Base-by-base conservation (phyloP, 495 filamentous ascomycete species). In the Endocarpon pusillum region DNA sequence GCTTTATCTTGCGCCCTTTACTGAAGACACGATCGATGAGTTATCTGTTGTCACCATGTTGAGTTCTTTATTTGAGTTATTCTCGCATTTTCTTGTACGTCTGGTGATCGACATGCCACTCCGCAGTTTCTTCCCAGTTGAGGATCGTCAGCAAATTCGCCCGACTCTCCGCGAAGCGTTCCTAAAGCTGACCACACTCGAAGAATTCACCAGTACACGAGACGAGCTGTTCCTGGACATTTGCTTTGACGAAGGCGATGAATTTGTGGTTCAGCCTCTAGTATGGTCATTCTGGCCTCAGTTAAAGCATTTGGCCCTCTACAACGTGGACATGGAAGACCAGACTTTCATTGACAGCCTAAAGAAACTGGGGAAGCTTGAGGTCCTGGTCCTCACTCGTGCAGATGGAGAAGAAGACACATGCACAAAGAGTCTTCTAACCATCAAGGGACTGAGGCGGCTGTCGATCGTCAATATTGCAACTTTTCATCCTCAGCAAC, bases 301-400 rank as follows among this genome's bases (percentile, higher is more conserved):
- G 9, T 41, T 61, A 3, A 31, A 30, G 21, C 45, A 42, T 2
- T 46, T 61, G 4, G 53, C 47, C 14, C 31, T 61, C 18, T 58
- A 53, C 41, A 48, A 57, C 16, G 43, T 42, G 6, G 40, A 45
- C 20, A 33, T 51, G 4, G 34, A 44, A 17, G 38, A 20, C 8
- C 14, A 19, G 29, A 38, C 37, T n/a, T 54, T 58, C 36, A 46
- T 49, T 41, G 21, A 23, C 4, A 34, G 35, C 16, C 38, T 61
- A 5, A 44, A 39, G 10, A 32, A 35, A 22, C 39, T 54, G 45
- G 32, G 42, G 1, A 24, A 39, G 12, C 24, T 57, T n/a, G 50
- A 48, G 14, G 51, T 45, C 17, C 30, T 61, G 4, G 47, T 58
- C 21, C 40, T 58, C 30, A 49, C 52, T n/a, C 49, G 55, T 30